Base-by-base conservation (phyloP, 2,329 filamentous ascomycete genomes). In the Pseudogymnoascus pannorum region DNA sequence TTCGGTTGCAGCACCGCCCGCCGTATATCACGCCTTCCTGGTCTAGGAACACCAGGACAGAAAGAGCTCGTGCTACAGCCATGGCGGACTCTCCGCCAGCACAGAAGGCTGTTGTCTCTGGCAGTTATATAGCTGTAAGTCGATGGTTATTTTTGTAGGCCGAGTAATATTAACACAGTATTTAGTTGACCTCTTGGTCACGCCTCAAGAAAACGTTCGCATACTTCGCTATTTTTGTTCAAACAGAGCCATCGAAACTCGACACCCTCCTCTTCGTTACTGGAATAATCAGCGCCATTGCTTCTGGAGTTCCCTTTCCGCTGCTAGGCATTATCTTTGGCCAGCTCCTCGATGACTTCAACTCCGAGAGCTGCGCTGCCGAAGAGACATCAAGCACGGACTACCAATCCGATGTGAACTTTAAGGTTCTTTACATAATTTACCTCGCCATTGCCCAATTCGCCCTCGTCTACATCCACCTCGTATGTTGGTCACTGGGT, bases 401-500 rank as follows among this genome's bases (percentile, higher is more conserved):
- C 51, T 60, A 42, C 36, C 75, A 81, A 62, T 64, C 68, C 40
- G 71, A 71, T 22, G 78, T 86, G 63, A 79, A 84, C 69, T 68
- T 74, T 58, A 87, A 84, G 67, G 81, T 90, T 40, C 71, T 88
- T 69, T 66, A 80, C 57, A 76, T 89, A 18, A 79, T 87, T 12
- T 87, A 86, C 69, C 78, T 89, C 38, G 83, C 83, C 20, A 81
- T 87, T 62, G 85, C 79, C 24, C 81, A 82, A 63, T 86, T 89
- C 66, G 77, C 78, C 36, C 74, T 83, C 62, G 86, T 89, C 65
- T 91, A 88, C 71, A 73, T 78, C 60, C 83, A 89, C 68, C 78
- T 85, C 31, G 75, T 82, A 7, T 86, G 81, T 65, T 86, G 81
- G 81, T 83, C 75, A 64, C 71, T 84, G 61, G 73, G 75, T 59